Evolutionary conservation across 2,329 filamentous ascomycete genomes (phyloP).

Genomic region (Huntiella bhutanensis): DNA sequence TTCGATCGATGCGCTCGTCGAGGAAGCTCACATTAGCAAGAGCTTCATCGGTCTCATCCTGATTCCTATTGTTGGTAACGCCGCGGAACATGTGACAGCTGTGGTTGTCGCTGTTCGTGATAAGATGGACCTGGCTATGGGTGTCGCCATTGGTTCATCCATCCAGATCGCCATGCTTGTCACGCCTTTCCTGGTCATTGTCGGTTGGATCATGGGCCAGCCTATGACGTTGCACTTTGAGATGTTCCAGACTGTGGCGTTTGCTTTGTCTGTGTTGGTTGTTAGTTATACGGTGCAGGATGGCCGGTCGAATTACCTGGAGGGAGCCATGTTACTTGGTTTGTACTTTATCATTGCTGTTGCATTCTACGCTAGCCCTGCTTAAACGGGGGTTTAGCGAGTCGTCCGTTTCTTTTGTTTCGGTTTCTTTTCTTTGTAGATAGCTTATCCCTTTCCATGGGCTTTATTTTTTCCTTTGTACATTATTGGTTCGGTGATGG

Average conservation of each 20-base stretch:
- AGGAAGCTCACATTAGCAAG: slow-evolving; percentile 52
- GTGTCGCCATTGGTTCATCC: slow-evolving; percentile 63
- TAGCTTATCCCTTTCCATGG: neutral
- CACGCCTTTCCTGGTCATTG: slow-evolving; percentile 59
- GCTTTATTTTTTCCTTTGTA: neutral
- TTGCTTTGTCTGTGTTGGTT: slow-evolving; percentile 56
- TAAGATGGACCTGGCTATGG: slow-evolving; percentile 58
- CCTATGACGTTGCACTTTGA: slow-evolving; percentile 68
- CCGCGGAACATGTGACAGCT: slow-evolving; percentile 64
- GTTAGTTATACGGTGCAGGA: slow-evolving; percentile 63
- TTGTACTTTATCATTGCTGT: slow-evolving; percentile 42
- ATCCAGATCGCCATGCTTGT: slow-evolving; percentile 71
- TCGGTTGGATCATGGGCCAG: slow-evolving; percentile 57
- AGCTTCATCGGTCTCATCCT: slow-evolving; percentile 66
- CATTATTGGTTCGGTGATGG: neutral
- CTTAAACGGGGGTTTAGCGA: slow-evolving; percentile 11
- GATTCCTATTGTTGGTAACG: slow-evolving; percentile 64
- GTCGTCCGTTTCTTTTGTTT: neutral
- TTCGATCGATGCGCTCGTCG: slow-evolving; percentile 55
- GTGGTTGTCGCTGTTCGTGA: slow-evolving; percentile 61
- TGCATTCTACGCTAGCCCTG: slow-evolving; percentile 38
- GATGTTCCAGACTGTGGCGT: slow-evolving; percentile 72
- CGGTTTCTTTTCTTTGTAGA: neutral
- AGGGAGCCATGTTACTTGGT: slow-evolving; percentile 47
- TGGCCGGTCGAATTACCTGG: slow-evolving; percentile 68